Percentiles rank a stretch among this genome's conserved stretches.
Conservation (phyloP, 345 rosid species). For the Ceriops tagal region DNA sequence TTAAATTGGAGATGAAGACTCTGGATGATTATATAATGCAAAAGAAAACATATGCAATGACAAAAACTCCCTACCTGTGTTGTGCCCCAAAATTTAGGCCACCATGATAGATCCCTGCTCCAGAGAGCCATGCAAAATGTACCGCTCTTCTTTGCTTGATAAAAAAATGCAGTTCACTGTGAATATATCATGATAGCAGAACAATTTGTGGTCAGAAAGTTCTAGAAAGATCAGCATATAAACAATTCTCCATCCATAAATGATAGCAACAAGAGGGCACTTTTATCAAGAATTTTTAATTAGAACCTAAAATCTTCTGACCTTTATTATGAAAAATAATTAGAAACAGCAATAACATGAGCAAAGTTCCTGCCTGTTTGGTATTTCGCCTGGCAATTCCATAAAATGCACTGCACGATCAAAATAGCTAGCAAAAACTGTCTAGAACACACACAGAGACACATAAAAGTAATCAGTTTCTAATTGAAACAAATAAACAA, state of each 20-base stretch:
- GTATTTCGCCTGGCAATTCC: conserved; percentile 99
- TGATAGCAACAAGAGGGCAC: neutral
- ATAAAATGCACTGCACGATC: conserved; percentile 97
- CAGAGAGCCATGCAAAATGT: conserved; percentile 99
- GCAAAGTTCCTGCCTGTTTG: conserved; percentile 67
- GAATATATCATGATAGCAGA: conserved; percentile 15
- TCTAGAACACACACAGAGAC: conserved; percentile 34
- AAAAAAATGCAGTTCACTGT: conserved; percentile 91
- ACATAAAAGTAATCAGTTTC: conserved; percentile 6
- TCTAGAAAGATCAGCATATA: conserved; percentile 1
- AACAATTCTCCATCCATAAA: neutral
- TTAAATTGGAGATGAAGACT: conserved; percentile 2
- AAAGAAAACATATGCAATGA: conserved; percentile 21
- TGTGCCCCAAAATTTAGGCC: conserved; percentile 96
- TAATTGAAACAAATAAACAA: neutral
- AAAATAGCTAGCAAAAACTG: conserved; percentile 78
- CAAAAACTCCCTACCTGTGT: conserved; percentile 52
- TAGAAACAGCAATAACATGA: conserved; percentile 1
- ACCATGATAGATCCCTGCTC: conserved; percentile 96
- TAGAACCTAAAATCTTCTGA: neutral
- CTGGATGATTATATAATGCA: conserved; percentile 13
- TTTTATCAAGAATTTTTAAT: neutral
- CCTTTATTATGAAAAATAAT: neutral
- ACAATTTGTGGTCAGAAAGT: conserved; percentile 14
- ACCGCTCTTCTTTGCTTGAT: conserved; percentile 97